Base-by-base conservation (phyloP, 2,329 filamentous ascomycete genomes). In the Beauveria medogensis region DNA sequence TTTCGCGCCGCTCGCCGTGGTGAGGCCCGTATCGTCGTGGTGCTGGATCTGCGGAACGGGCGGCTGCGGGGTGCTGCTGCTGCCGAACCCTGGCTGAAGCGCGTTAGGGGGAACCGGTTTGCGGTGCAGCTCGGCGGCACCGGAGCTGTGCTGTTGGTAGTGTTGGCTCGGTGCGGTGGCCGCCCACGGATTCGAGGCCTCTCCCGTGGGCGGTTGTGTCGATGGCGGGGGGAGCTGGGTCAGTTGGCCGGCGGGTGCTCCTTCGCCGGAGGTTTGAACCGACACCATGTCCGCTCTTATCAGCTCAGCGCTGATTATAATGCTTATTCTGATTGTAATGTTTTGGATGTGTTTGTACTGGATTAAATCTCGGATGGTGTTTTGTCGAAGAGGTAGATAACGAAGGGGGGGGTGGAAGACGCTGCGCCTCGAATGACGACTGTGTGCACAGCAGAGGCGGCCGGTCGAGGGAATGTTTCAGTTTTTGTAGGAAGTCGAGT, bases 211-310 rank as follows among this genome's bases (percentile, higher is more conserved):
- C 46, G 44, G 44, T 16, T 55, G 59, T 14, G 24, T 52, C 37
- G 59, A 57, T 20, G 37, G 59, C 18, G 52, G 53, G 40, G 59
- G 46, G 44, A 47, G 34, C 34, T 55, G 34, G 8, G 34, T 22
- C 14, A 40, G 37, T 28, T 43, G 34, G 46, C 20, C 16, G 37
- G 16, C 52, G 43, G 52, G 24, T n/a, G 52, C 24, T 12, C 34
- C 52, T 18, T 58, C 60, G 54, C 44, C 44, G 2, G 60, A 34
- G 34, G 60, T 55, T 28, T 62, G 60, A 26, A 47, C 59, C 24
- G 60, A 62, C 50, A 62, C 55, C 60, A 62, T 62, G 48, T 50
- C 41, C 43, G 41, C 34, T 14, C 34, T 37, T 14, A 12, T 37
- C 34, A 14, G 28, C 43, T 12, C 46, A 10, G 47, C 24, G n/a